Percentiles rank a stretch among this genome's conserved stretches.
phyloP scores from a whole-genome alignment of 192 early-diverging fungal genomes.

The Coemansia sp. region DNA sequence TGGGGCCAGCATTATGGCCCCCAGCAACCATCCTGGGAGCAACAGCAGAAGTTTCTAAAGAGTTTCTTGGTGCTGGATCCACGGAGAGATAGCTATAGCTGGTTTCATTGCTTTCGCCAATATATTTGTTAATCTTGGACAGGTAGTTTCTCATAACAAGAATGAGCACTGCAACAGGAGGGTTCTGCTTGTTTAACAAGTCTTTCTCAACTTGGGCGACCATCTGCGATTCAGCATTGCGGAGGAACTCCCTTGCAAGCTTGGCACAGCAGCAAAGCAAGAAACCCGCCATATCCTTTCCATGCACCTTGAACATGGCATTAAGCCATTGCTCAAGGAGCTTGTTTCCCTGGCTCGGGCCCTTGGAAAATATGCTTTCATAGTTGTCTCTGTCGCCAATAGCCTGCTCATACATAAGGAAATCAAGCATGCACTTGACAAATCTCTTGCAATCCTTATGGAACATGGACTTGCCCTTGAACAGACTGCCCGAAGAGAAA shows the following conservation, averaged over 20 bases:
- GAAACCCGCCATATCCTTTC: constrained; percentile 17
- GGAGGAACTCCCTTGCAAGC: constrained; percentile 17
- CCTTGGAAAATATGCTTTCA: constrained; percentile 5
- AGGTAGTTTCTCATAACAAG: constrained; percentile 15
- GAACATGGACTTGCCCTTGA: constrained; percentile 31
- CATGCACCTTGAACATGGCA: constrained; percentile 31
- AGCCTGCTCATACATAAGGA: not conserved
- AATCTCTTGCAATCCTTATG: constrained; percentile 43
- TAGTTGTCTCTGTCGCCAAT: not conserved
- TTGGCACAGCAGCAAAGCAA: constrained; percentile 11
- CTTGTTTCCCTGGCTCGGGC: constrained; percentile 17
- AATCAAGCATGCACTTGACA: constrained; percentile 32
- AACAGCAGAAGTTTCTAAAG: not conserved
- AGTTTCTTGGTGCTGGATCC: too few species aligned
- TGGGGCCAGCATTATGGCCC: not conserved
- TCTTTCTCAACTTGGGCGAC: not conserved
- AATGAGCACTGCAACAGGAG: not conserved
- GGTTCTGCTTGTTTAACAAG: not conserved
- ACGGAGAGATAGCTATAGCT: not conserved
- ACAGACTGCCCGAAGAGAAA: constrained; percentile 17
- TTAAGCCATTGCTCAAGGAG: constrained; percentile 36
- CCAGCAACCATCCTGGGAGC: too few species aligned
- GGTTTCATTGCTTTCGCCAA: constrained; percentile 1
- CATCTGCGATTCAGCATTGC: constrained; percentile 1
- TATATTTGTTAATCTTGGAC: constrained; percentile 9